Base-by-base conservation (phyloP, 2,329 filamentous ascomycete species). In the Cercospora sojina region DNA sequence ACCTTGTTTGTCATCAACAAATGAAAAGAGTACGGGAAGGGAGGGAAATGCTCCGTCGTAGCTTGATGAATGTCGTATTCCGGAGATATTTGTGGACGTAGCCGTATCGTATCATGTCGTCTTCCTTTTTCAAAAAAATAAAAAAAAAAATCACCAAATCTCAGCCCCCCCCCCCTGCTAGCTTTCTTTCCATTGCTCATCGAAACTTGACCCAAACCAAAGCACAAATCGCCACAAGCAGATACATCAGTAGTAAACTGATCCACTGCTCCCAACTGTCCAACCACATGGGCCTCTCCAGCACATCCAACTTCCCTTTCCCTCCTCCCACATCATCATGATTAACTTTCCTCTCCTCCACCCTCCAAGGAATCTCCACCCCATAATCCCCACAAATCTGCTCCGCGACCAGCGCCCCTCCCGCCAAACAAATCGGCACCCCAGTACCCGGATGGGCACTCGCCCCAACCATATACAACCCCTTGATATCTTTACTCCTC, bases 371-470 rank as follows among this genome's bases (percentile, higher is more conserved):
- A 43, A 80, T 76, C 12, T 59, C 63, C 69, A 80, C 75, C 23
- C 71, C 71, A 67, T 74, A 67, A 74, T 81, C 77, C 63, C 76
- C 74, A 12, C 86, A 70, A 5, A 87, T 80, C 75, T 87, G 83
- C 71, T 84, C 83, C 8, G 79, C 80, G 0, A 86, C 85, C 63
- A 92, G 83, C 76, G 87, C 90, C 8, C 87, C 86, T 0, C 90
- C 90, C 0, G 89, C 89, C 9, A 92, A 79, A 27, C 89, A 88
- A 64, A 92, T 90, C 3, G 90, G 90, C 20, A 92, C 90, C 0
- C 90, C 90, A 0, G 90, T 92, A 1, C 90, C 90, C 0, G 90
- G 90, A 79, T 93, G 90, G 20, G 90, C 90, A 73, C 87, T 90
- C 1, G 90, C 90, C 35, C 90, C 90, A 0, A 92, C 90, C 74